Conservation (phyloP, 768 basidiomycete genomes). For the Tephrocybe sp. region DNA sequence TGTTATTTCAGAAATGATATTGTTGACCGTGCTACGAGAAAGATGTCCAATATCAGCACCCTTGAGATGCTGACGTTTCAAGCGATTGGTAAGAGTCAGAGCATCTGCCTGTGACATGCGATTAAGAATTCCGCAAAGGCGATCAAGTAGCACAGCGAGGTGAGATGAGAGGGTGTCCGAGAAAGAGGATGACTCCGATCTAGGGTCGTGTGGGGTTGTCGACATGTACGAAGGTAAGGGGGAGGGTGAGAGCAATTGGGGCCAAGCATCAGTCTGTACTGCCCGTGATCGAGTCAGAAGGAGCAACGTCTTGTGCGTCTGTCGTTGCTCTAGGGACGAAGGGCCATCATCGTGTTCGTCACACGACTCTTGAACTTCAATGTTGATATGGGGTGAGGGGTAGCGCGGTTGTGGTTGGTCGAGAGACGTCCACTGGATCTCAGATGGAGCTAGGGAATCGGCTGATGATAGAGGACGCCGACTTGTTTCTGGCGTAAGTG, state of each 20-base stretch:
- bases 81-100: slow-evolving; percentile 80
- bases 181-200: slow-evolving; percentile 76
- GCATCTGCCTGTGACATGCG: slow-evolving; percentile 78
- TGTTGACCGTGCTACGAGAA: slow-evolving; percentile 76
- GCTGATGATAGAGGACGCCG: slow-evolving; percentile 44
- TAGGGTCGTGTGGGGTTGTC: slow-evolving; percentile 52
- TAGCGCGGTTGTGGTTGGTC: slow-evolving; percentile 27
- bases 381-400: slow-evolving; percentile 34
- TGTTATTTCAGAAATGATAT: slow-evolving; percentile 69
- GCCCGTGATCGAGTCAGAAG: slow-evolving; percentile 63
- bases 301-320: slow-evolving; percentile 43
- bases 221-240: slow-evolving; percentile 37
- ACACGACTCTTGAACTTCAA: slow-evolving; percentile 43
- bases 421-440: slow-evolving; percentile 28
- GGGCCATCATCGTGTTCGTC: slow-evolving; percentile 31
- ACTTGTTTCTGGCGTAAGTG: slow-evolving; percentile 44
- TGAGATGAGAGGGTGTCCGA: slow-evolving; percentile 54
- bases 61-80: slow-evolving; percentile 87
- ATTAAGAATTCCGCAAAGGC: slow-evolving; percentile 54
- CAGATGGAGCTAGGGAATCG: slow-evolving; percentile 35
- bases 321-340: slow-evolving; percentile 33
- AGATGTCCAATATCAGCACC: slow-evolving; percentile 87
- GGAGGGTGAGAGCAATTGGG: slow-evolving; percentile 31
- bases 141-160: slow-evolving; percentile 60
- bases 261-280: slow-evolving; percentile 63